A percentile compares a stretch with the other conserved stretches of the same genome.
These are phyloP conservation scores for Suillus alpinus DNA, from an alignment of 768 basidiomycete genomes.

Conservation along the genomic window DNA sequence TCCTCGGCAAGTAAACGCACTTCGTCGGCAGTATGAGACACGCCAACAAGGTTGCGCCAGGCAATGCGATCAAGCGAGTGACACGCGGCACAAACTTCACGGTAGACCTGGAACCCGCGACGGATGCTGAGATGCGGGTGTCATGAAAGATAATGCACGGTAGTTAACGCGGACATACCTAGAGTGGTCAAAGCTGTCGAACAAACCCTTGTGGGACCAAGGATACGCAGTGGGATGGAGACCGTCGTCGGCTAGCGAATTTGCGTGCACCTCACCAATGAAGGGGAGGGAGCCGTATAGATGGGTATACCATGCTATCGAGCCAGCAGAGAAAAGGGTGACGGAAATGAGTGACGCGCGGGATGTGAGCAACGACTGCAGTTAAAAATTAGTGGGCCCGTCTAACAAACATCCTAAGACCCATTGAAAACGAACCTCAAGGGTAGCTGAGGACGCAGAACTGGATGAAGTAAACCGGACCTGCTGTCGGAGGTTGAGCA, in stretches of 20 bases:
- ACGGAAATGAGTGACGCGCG: conserved; percentile 73
- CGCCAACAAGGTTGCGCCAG: conserved; percentile 98
- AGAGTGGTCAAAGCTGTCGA: conserved; percentile 95
- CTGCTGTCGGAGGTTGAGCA: conserved; percentile 34
- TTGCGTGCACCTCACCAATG: conserved; percentile 89
- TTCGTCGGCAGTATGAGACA: conserved; percentile 94
- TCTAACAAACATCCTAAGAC: neutral
- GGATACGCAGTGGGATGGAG: conserved; percentile 86
- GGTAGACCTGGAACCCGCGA: conserved; percentile 95
- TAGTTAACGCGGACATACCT: conserved; percentile 54
- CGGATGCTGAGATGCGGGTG: conserved; percentile 64
- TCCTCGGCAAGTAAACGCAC: conserved; percentile 91
- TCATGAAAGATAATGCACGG: conserved; percentile 8
- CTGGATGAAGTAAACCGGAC: conserved; percentile 72
- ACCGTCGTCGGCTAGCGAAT: conserved; percentile 89
- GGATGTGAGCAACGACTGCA: conserved; percentile 64
- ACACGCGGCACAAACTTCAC: conserved; percentile 98
- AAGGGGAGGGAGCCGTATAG: conserved; percentile 90
- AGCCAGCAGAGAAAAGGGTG: conserved; percentile 76
- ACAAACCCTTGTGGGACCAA: conserved; percentile 84
- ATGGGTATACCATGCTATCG: conserved; percentile 95
- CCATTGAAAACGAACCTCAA: conserved; percentile 55
- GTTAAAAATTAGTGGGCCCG: neutral
- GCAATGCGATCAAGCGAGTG: conserved; percentile 99
- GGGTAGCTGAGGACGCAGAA: conserved; percentile 51